phyloP scores from a whole-genome alignment of 129 eudicot species.

The Arctium minus region DNA sequence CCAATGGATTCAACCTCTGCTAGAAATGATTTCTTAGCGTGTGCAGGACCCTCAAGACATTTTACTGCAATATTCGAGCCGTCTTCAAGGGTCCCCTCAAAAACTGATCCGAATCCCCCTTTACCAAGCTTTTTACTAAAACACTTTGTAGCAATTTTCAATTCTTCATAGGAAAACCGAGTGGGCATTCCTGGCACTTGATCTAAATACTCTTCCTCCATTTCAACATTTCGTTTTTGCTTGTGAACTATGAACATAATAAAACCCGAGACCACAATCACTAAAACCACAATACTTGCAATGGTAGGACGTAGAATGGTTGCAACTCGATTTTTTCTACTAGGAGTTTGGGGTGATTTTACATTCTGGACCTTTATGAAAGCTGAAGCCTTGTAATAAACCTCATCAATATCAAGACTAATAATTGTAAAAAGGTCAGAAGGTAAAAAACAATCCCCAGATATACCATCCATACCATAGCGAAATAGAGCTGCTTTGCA shows the following conservation, averaged over 20 bases:
- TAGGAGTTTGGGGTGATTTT: neutral
- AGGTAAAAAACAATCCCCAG: constrained; percentile 12
- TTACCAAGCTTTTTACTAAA: constrained; percentile 44
- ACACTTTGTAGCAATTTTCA: constrained; percentile 28
- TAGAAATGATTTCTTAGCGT: constrained; percentile 20
- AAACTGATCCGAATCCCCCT: constrained; percentile 48
- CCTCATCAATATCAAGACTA: neutral
- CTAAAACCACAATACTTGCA: neutral
- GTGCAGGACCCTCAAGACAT: constrained; percentile 14
- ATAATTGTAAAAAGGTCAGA: constrained; percentile 27
- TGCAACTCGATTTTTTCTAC: neutral
- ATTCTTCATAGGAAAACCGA: constrained; percentile 38
- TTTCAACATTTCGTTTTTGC: neutral
- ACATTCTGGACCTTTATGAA: constrained; percentile 31
- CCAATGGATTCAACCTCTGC: constrained; percentile 45
- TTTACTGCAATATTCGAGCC: constrained; percentile 30
- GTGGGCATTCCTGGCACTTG: constrained; percentile 28
- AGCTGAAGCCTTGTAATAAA: neutral
- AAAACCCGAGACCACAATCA: neutral
- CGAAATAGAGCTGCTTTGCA: constrained; percentile 42
- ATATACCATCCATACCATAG: neutral
- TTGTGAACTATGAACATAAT: neutral
- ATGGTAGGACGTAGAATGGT: neutral
- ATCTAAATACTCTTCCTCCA: constrained; percentile 25
- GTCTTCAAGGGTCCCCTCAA: constrained; percentile 8